A percentile compares a stretch with the other conserved stretches of the same genome.
Conservation (phyloP, 805 yeast genomes). For the Candida quercuum region DNA sequence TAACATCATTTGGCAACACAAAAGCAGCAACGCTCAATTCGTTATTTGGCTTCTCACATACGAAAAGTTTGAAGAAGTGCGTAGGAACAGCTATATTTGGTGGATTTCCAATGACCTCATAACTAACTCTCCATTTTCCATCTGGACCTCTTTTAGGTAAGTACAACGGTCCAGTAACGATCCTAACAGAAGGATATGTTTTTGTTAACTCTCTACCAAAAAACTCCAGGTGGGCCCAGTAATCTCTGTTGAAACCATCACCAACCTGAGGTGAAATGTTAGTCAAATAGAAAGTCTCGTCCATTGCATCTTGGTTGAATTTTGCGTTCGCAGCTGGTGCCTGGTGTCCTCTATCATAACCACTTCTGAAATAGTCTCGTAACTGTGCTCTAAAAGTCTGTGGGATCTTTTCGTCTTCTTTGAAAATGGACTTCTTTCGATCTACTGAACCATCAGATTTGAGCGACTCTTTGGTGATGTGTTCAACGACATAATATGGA, state of each 20-base stretch:
- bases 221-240: slow-evolving; percentile 96
- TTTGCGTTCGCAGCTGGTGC: slow-evolving; percentile 98
- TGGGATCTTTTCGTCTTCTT: slow-evolving; percentile 84
- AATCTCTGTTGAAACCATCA: slow-evolving; percentile 93
- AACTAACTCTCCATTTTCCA: slow-evolving; percentile 78
- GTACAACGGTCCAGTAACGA: slow-evolving; percentile 91
- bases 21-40: slow-evolving; percentile 80
- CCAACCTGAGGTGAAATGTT: slow-evolving; percentile 98
- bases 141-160: slow-evolving; percentile 72
- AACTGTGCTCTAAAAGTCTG: slow-evolving; percentile 66
- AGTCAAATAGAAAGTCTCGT: slow-evolving; percentile 84
- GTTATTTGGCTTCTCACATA: slow-evolving; percentile 62
- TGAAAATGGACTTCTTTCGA: slow-evolving; percentile 75
- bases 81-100: slow-evolving; percentile 97
- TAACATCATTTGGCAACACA: slow-evolving; percentile 84
- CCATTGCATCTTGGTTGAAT: slow-evolving; percentile 86
- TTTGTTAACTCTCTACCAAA: slow-evolving; percentile 74
- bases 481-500: slow-evolving; percentile 87
- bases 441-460: slow-evolving; percentile 49
- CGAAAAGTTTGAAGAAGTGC: slow-evolving; percentile 86
- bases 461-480: slow-evolving; percentile 71
- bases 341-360: slow-evolving; percentile 95
- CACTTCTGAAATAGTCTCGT: slow-evolving; percentile 87
- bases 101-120: slow-evolving; percentile 95
- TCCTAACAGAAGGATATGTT: slow-evolving; percentile 69